Conservation (phyloP, 2,329 filamentous ascomycete genomes). For the Ceratocystis variospora region DNA sequence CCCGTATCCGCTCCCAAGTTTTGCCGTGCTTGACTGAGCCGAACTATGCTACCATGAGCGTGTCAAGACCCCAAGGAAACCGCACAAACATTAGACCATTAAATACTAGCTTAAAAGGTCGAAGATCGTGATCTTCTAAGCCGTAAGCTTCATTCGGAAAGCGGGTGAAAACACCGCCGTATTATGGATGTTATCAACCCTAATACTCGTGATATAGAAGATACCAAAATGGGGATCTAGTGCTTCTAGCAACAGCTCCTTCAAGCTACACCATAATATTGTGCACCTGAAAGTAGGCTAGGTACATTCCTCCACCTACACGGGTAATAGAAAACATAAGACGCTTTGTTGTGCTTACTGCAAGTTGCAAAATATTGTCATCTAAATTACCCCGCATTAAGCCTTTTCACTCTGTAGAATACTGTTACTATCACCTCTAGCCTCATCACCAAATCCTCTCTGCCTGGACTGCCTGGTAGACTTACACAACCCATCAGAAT, state of each 20-base stretch:
- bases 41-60: too few species aligned
- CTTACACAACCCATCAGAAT: background rate
- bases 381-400: background rate
- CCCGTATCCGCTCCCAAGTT: too few species aligned
- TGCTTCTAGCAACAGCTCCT: background rate
- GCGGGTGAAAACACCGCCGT: background rate
- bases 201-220: background rate
- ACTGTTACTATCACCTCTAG: background rate
- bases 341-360: background rate
- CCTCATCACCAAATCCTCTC: background rate
- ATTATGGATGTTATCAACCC: background rate
- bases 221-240: background rate
- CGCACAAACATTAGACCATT: background rate
- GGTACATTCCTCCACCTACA: background rate
- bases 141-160: background rate
- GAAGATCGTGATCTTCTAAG: background rate
- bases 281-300: background rate
- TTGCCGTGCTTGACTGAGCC: too few species aligned
- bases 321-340: background rate
- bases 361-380: background rate
- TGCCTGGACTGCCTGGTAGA: background rate
- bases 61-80: background rate
- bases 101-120: background rate
- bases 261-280: background rate
- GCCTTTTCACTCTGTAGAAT: background rate